Conservation (phyloP, 2,329 filamentous ascomycete genomes). For the Talaromyces sp. region DNA sequence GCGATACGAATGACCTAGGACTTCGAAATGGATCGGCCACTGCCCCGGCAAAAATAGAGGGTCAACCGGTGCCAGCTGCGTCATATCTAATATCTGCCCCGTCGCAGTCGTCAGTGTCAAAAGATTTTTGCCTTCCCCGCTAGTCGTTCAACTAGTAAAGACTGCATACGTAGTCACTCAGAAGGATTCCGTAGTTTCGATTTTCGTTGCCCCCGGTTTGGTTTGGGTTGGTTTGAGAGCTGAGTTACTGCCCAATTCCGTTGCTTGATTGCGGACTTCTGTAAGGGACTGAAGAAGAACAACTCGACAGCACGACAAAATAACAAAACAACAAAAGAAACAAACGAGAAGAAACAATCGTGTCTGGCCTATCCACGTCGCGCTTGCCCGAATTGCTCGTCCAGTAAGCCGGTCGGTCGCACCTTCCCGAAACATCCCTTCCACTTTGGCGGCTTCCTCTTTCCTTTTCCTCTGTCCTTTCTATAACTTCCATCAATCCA, state of each 20-base stretch:
- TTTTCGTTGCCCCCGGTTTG: neutral
- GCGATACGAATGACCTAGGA: neutral
- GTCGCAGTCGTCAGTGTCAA: neutral
- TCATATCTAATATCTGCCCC: conserved; percentile 4
- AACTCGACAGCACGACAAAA: neutral
- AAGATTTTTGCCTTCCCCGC: conserved; percentile 1
- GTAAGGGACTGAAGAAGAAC: neutral
- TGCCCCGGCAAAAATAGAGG: conserved; percentile 8
- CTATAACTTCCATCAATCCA: neutral
- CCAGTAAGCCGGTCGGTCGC: conserved; percentile 1
- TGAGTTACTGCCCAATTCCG: neutral
- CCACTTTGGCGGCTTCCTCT: neutral
- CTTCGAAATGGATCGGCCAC: neutral
- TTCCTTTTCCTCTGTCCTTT: neutral
- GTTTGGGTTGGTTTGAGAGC: neutral
- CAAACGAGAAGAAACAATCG: neutral
- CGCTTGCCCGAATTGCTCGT: neutral
- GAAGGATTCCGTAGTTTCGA: neutral
- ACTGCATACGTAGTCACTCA: conserved; percentile 1
- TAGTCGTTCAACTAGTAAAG: neutral
- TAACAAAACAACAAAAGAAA: neutral
- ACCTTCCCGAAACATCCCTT: conserved; percentile 10
- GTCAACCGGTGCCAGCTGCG: conserved; percentile 9
- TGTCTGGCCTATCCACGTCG: neutral
- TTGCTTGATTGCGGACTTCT: neutral